Conservation (phyloP, 108 stramenopile genomes). For the Mayamaea pseudoterrestris region DNA sequence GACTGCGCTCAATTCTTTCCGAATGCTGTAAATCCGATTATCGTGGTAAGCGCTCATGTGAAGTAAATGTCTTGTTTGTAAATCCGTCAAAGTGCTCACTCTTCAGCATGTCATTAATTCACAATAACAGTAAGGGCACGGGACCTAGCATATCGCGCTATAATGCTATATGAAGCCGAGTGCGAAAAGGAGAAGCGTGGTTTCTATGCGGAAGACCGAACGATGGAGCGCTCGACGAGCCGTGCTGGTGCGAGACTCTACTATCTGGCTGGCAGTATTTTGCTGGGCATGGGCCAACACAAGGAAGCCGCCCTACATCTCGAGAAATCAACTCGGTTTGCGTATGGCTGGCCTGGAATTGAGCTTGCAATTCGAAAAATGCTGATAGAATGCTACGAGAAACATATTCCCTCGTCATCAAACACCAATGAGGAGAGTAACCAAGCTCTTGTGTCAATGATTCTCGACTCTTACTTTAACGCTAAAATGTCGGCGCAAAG, state of each 20-base stretch:
- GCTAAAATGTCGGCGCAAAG: constrained; percentile 16
- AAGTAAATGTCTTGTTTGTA: constrained; percentile 2
- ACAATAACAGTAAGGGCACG: constrained; percentile 32
- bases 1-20: constrained; percentile 26
- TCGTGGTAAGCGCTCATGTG: constrained; percentile 24
- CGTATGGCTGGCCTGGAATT: constrained; percentile 50
- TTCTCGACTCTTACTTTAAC: constrained; percentile 30
- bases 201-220: constrained; percentile 7
- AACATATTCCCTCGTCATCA: constrained; percentile 9
- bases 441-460: constrained; percentile 12
- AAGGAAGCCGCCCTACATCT: constrained; percentile 38
- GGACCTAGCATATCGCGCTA: constrained; percentile 43
- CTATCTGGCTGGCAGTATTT: constrained; percentile 65
- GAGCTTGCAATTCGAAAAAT: constrained; percentile 43
- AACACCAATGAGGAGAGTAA: constrained; percentile 4
- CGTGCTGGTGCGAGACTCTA: constrained; percentile 45
- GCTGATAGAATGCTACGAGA: constrained; percentile 46
- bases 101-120: too few species aligned
- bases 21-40: constrained; percentile 40
- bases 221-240: constrained; percentile 4
- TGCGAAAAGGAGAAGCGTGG: constrained; percentile 9
- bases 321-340: constrained; percentile 28
- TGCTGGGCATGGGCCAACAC: constrained; percentile 31
- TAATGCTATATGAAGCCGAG: constrained; percentile 39
- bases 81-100: constrained; percentile 2